Base-by-base conservation (phyloP, 805 yeast species). In the Candida sanyiensis region DNA sequence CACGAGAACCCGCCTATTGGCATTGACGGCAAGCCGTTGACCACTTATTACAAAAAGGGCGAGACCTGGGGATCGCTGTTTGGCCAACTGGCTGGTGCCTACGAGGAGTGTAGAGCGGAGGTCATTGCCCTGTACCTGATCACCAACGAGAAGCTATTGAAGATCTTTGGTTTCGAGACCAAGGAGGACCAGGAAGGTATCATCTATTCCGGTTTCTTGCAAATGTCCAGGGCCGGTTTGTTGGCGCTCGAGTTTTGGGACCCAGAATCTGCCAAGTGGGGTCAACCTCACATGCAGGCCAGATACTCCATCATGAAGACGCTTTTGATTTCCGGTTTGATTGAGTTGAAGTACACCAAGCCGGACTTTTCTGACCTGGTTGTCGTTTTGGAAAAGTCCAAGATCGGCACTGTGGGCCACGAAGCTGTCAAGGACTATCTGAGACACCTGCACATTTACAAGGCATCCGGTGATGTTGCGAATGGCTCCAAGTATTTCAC, bases 281-380 rank as follows among this genome's bases (percentile, higher is more conserved):
- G 96, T 22, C 96, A 87, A 64, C 80, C 96, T 11, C 96, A 87
- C 59, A 85, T 86, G 87, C 95, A 86, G 64, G 96, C 95, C 4
- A 71, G 96, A 60, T 87, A 73, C 62, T 85, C 93, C 23, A 86
- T 87, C 49, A 70, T 84, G 71, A 84, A 83, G 64, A 72, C 80
- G 11, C 78, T 84, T 56, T 62, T 83, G 51, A 70, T 77, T 38
- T 80, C 87, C 1, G 72, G 65, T 13, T 80, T 86, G 28, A 78
- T 78, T 20, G 63, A 66, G 35, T 62, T 87, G 36, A 69, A 68
- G 26, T 65, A 69, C 50, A 54, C 71, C 11, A 66, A 71, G 44
- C 61, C 61, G 5, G 70, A 64, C 18, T 78, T 52, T 53, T 67
- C 73, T 25, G 94, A 86, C 52, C 65, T 87, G 52, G 64, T 65